These are phyloP conservation scores for Colletotrichum melonis DNA, from an alignment of 2,329 filamentous ascomycete species.

Conservation along the genomic window DNA sequence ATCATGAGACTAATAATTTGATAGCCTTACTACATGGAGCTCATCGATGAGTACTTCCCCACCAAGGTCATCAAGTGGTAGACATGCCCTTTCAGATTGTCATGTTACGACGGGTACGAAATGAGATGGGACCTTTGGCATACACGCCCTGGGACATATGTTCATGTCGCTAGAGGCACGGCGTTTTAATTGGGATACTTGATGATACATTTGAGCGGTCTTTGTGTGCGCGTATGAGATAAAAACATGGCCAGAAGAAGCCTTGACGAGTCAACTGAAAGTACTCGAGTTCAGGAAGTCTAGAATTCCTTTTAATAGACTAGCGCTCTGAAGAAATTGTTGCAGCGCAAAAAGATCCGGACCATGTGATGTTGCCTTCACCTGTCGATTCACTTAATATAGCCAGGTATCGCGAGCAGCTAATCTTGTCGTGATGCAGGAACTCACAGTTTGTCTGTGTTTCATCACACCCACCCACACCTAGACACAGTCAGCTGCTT, in stretches of 20 bases:
- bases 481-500: too few relatives aligned
- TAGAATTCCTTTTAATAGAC: constrained; percentile 10
- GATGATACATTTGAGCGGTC: constrained; percentile 23
- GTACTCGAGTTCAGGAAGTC: neutral
- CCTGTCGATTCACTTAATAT: neutral
- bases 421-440: too few relatives aligned
- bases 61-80: constrained; percentile 52
- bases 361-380: neutral
- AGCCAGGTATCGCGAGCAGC: neutral
- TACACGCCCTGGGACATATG: neutral
- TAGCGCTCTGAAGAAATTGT: neutral
- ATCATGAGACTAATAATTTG: neutral
- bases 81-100: neutral
- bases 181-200: constrained; percentile 19
- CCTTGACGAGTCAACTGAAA: neutral
- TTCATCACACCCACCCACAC: too few relatives aligned
- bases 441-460: too few relatives aligned
- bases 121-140: constrained; percentile 16
- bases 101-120: constrained; percentile 27
- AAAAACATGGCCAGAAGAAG: constrained; percentile 19
- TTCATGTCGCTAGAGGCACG: constrained; percentile 4
- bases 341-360: neutral
- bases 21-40: constrained; percentile 54
- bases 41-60: constrained; percentile 57
- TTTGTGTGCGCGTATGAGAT: neutral